These are phyloP conservation scores for Boletus insuetus DNA, from an alignment of 768 basidiomycete genomes.

Conservation along the genomic window DNA sequence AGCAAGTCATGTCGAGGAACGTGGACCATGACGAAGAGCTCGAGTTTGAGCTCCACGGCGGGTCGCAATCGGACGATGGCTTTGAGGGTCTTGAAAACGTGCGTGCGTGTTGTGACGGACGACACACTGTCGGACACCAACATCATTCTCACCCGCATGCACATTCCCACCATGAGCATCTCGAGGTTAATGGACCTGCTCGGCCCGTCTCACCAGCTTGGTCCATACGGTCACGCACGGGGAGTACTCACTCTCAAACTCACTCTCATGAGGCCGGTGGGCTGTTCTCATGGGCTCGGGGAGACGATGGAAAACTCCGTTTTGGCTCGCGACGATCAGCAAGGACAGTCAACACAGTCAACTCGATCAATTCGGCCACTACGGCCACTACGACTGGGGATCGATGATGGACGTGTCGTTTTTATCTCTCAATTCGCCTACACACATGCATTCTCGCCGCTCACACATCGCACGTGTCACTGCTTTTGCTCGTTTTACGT, in stretches of 20 bases:
- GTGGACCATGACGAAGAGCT: slow-evolving; percentile 58
- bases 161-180: slow-evolving; percentile 54
- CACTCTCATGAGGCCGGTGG: slow-evolving; percentile 68
- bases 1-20: slow-evolving; percentile 41
- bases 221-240: slow-evolving; percentile 80
- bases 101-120: slow-evolving; percentile 84
- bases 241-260: slow-evolving; percentile 66
- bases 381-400: slow-evolving; percentile 21
- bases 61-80: slow-evolving; percentile 66
- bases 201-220: slow-evolving; percentile 80
- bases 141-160: slow-evolving; percentile 50
- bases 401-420: slow-evolving; percentile 17
- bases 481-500: slow-evolving; percentile 8
- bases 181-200: slow-evolving; percentile 46
- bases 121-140: slow-evolving; percentile 76
- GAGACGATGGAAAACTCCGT: slow-evolving; percentile 63
- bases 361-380: slow-evolving; percentile 16
- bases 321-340: slow-evolving; percentile 72
- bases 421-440: background rate
- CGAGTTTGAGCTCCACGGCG: slow-evolving; percentile 83
- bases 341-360: slow-evolving; percentile 36
- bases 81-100: slow-evolving; percentile 96
- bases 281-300: slow-evolving; percentile 65
- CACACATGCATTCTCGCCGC: background rate
- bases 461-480: background rate